These are phyloP conservation scores for Thymus quinquecostatus DNA, from an alignment of 257 asterid species.

Conservation along the genomic window DNA sequence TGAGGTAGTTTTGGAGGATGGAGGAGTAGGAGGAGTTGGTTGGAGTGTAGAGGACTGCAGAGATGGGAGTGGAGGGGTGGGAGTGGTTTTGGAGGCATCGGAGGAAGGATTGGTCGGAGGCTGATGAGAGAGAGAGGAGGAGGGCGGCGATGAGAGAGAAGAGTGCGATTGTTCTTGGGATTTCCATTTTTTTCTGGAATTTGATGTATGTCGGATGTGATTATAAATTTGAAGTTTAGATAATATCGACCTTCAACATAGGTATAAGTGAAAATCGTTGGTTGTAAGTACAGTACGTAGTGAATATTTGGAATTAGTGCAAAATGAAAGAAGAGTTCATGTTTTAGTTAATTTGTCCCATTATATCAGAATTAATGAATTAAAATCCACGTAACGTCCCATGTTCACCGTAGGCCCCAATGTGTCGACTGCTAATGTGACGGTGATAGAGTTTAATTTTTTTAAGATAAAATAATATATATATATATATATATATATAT, in stretches of 20 bases:
- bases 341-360: too few species aligned
- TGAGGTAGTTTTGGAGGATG: slow-evolving; percentile 31
- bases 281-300: too few species aligned
- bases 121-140: neutral
- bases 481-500: too few species aligned
- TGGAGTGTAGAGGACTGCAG: slow-evolving; percentile 32
- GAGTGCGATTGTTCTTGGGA: neutral
- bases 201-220: neutral
- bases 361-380: too few species aligned
- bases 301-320: too few species aligned
- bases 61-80: slow-evolving; percentile 30
- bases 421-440: too few species aligned
- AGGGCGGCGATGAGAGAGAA: neutral
- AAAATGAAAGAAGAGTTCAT: too few species aligned
- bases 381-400: too few species aligned
- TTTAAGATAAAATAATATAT: too few species aligned
- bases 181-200: slow-evolving; percentile 4
- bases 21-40: slow-evolving; percentile 34
- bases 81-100: slow-evolving; percentile 9
- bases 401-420: too few species aligned
- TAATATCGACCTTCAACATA: neutral
- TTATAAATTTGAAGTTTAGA: neutral
- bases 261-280: neutral
- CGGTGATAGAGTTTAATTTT: too few species aligned
- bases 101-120: neutral